Percentiles rank a stretch among this genome's conserved stretches.
Conservation (phyloP, 2,329 filamentous ascomycete genomes). For the Didymella arachidicola region DNA sequence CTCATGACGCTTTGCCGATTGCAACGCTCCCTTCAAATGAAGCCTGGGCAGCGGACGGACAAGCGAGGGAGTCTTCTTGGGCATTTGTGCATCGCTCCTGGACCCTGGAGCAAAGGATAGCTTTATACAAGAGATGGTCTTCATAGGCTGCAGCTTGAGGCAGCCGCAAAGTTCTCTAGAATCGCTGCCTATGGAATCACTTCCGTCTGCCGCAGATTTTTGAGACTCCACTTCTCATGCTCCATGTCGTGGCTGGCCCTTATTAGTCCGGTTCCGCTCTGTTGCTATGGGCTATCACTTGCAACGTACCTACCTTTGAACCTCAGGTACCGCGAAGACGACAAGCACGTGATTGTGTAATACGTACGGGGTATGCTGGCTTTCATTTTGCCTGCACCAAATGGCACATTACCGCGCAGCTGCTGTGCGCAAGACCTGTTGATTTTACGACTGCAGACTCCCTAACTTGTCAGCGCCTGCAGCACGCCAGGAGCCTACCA, state of each 20-base stretch:
- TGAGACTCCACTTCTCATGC: conserved; percentile 24
- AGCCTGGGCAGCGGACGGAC: conserved; percentile 2
- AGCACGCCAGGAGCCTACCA: background rate
- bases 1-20: conserved; percentile 7
- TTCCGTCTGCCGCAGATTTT: conserved; percentile 29
- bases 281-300: conserved; percentile 20
- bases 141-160: conserved; percentile 25
- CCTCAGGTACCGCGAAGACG: conserved; percentile 31
- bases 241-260: conserved; percentile 41
- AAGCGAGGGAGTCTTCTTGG: conserved; percentile 24
- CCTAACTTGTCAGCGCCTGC: conserved; percentile 1
- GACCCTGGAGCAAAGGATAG: conserved; percentile 12
- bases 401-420: conserved; percentile 10
- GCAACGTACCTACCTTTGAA: conserved; percentile 16
- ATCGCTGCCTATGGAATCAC: conserved; percentile 35
- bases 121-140: conserved; percentile 20
- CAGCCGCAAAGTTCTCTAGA: conserved; percentile 19
- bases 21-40: background rate
- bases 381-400: background rate
- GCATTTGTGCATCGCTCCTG: conserved; percentile 38
- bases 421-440: conserved; percentile 5
- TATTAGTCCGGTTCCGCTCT: conserved; percentile 36
- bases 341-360: conserved; percentile 37
- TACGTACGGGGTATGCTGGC: conserved; percentile 27
- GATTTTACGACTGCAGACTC: conserved; percentile 2